Evolutionary conservation across 75 land plant species (phyloP), one percentile per base, ranked within the genome.

Genomic region (Selaginella moellendorffii): DNA sequence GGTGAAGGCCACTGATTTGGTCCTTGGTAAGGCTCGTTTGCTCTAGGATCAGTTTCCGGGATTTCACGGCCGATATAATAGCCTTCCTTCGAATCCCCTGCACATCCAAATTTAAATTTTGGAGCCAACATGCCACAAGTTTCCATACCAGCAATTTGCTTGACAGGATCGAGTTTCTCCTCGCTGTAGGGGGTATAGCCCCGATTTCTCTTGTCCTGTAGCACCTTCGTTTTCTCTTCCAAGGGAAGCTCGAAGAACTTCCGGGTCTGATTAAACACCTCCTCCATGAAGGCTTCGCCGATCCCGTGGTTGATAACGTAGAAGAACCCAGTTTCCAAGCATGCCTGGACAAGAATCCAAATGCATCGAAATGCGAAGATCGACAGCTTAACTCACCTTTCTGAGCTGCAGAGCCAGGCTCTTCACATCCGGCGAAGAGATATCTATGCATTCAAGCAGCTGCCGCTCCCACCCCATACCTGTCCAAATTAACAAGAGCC

Each of bases 51-150:
- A 75, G 70, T 82, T 53, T 83, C 84, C 17, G 90, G 74, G n/a
- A 83, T 76, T 61, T 85, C 96, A 54, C 77, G 71, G n/a, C 98
- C 98, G 53, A 92, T 83, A 59, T 92, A 92, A 71, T 85, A 92
- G 18, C 90, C 98, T 67, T 92, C 98, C 63, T 92, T 92, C 63
- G 80, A 85, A 56, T 92, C 98, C 29, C 98, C 97, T 92, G 67
- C 9, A 54, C 36, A n/a, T n/a, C n/a, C n/a, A n/a, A n/a, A n/a
- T n/a, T n/a, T n/a, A n/a, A n/a, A n/a, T n/a, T n/a, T n/a, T n/a
- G n/a, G n/a, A n/a, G n/a, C n/a, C n/a, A n/a, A n/a, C n/a, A n/a
- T n/a, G n/a, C n/a, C n/a, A n/a, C n/a, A n/a, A n/a, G n/a, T n/a
- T n/a, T n/a, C n/a, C n/a, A n/a, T n/a, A n/a, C n/a, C n/a, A n/a